Base-by-base conservation (phyloP, 768 basidiomycete genomes). In the Panaeolus papilionaceus region DNA sequence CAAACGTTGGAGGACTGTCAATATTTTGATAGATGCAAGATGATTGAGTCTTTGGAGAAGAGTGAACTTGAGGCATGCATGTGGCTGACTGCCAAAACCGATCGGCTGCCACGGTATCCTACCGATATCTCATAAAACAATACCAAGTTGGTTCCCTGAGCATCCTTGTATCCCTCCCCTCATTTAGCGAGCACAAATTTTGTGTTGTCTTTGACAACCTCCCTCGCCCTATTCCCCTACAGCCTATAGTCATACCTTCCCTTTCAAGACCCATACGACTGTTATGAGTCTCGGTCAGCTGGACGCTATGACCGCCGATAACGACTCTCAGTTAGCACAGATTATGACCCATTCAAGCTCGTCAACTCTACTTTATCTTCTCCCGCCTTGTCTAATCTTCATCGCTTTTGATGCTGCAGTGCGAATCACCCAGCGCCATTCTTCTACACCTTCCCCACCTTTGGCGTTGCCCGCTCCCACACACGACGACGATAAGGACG, bases 381-480 rank as follows among this genome's bases (percentile, higher is more conserved):
- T 81, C 65, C 77, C 77, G 40, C 76, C 77, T 61, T 80, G 77
- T 44, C 66, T 79, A 28, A 70, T 79, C 28, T 70, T 81, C 64
- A 71, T 80, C 64, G 76, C 76, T 38, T 71, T 80, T 66, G 79
- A 81, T 66, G 74, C 79, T 38, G 73, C 70, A 16, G 62, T 79
- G 44, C 73, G 67, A 28, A 72, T 69, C 74, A 70, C 66, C 68
- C 64, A 70, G 64, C 69, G 64, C 58, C 65, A 69, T 64, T 33
- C 49, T 5, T 33, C 26, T 4, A 28, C 54, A 58, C 14, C 54
- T 33, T 58, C 54, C 28, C 26, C 28, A 16, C 54, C 54, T 58
- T 28, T 37, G 54, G 26, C 54, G 26, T 58, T 33, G 54, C 54
- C 54, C 28, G 54, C 54, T 16, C 28, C 54, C 54, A 37, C n/a